Conservation (phyloP, 345 rosid genomes). For the Punica granatum region DNA sequence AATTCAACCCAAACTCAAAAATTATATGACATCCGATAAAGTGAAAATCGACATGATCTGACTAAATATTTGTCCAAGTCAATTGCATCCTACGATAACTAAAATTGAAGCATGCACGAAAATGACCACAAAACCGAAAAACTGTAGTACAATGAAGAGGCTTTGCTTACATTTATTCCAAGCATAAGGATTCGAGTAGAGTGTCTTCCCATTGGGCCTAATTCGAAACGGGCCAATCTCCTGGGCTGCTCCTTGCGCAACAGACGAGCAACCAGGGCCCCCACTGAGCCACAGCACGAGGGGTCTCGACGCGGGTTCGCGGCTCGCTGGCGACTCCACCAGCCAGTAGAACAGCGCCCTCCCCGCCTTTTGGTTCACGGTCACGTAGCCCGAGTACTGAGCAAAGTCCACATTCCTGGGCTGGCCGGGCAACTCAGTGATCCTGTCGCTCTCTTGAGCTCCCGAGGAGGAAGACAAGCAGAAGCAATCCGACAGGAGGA, state of each 20-base stretch:
- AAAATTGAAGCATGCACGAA: neutral
- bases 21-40: no score
- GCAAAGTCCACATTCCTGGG: conserved; percentile 55
- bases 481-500: neutral
- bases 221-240: conserved; percentile 86
- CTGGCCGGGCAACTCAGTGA: conserved; percentile 66
- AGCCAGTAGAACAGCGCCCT: conserved; percentile 93
- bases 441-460: conserved; percentile 54
- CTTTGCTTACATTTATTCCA: conserved; percentile 59
- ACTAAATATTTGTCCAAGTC: no score
- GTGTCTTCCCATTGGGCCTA: conserved; percentile 65
- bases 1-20: neutral
- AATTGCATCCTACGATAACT: no score
- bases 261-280: conserved; percentile 92
- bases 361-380: conserved; percentile 73
- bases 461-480: conserved; percentile 14
- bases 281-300: conserved; percentile 91
- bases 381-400: conserved; percentile 82
- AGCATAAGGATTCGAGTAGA: conserved; percentile 64
- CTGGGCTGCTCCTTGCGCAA: conserved; percentile 78
- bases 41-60: no score
- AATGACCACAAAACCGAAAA: neutral
- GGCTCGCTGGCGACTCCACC: conserved; percentile 59
- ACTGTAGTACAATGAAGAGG: neutral
- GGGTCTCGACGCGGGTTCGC: conserved; percentile 58